phyloP scores from a whole-genome alignment of 768 basidiomycete species.

The Collybiopsis confluens region DNA sequence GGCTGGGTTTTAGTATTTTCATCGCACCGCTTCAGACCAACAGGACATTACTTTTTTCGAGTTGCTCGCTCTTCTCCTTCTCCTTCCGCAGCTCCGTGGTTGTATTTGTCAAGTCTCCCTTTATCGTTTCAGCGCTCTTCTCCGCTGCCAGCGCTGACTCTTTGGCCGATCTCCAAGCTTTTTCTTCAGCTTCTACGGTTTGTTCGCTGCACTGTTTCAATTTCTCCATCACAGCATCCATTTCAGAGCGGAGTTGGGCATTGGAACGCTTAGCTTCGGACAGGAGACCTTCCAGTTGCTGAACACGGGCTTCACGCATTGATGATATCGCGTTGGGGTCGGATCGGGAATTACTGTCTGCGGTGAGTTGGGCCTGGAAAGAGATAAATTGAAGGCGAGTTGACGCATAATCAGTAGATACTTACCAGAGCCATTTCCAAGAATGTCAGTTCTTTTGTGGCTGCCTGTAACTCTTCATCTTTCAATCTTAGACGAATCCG shows the following conservation, averaged over 20 bases:
- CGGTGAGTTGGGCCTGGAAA: neutral
- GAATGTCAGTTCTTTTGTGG: conserved; percentile 1
- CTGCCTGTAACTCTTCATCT: neutral
- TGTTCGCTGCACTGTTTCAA: neutral
- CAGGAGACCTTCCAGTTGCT: neutral
- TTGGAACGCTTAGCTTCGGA: conserved; percentile 1
- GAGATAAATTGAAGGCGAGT: neutral
- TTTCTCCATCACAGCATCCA: neutral
- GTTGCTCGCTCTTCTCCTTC: neutral
- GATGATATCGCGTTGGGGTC: neutral
- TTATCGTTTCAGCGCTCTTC: neutral
- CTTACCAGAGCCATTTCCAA: neutral
- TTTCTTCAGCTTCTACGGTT: neutral
- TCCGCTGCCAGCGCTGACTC: neutral
- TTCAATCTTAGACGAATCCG: neutral
- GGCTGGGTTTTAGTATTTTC: conserved; percentile 22
- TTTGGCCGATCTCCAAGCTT: neutral
- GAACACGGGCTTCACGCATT: neutral
- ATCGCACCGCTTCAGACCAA: conserved; percentile 5
- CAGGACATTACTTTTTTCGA: conserved; percentile 3
- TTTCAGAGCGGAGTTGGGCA: neutral
- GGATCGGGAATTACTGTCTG: neutral
- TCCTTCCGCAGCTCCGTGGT: neutral
- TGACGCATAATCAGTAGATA: neutral
- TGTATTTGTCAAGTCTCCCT: neutral